Evolutionary conservation across 2,329 filamentous ascomycete genomes (phyloP).

Genomic region (Cordyceps tenuipes): DNA sequence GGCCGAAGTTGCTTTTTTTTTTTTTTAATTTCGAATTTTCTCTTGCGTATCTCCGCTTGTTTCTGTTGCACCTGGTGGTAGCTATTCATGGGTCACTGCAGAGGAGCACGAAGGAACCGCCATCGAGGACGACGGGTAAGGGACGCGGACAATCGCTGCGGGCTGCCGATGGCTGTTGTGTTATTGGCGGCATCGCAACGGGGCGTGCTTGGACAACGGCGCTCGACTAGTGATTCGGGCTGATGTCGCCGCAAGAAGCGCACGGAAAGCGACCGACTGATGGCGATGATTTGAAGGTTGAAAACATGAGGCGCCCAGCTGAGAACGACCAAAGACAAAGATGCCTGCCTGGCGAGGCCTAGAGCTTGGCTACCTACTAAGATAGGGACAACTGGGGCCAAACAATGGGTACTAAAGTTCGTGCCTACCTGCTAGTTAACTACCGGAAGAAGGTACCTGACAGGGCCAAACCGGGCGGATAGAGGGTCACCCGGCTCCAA

Average conservation of each 20-base stretch:
- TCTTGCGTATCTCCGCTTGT: background rate
- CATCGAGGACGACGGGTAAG: background rate
- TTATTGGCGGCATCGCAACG: background rate
- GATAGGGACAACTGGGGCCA: background rate
- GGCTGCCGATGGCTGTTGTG: background rate
- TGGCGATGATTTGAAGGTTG: background rate
- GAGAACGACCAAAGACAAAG: background rate
- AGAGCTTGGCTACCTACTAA: too few species aligned
- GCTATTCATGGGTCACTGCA: background rate
- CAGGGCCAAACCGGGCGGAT: background rate
- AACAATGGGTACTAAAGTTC: too few species aligned
- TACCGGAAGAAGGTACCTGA: background rate
- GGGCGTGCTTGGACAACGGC: background rate
- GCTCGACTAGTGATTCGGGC: background rate
- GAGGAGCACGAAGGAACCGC: background rate
- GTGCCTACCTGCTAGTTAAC: too few species aligned
- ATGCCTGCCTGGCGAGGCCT: background rate
- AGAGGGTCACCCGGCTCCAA: background rate
- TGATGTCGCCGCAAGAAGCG: background rate
- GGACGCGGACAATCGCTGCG: background rate
- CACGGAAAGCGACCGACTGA: background rate
- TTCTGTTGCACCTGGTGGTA: background rate
- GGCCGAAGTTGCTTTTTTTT: slow-evolving; percentile 1
- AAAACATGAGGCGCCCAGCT: background rate
- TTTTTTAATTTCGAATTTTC: background rate